Conservation (phyloP, 345 rosid species). For the Ceriops decandra region DNA sequence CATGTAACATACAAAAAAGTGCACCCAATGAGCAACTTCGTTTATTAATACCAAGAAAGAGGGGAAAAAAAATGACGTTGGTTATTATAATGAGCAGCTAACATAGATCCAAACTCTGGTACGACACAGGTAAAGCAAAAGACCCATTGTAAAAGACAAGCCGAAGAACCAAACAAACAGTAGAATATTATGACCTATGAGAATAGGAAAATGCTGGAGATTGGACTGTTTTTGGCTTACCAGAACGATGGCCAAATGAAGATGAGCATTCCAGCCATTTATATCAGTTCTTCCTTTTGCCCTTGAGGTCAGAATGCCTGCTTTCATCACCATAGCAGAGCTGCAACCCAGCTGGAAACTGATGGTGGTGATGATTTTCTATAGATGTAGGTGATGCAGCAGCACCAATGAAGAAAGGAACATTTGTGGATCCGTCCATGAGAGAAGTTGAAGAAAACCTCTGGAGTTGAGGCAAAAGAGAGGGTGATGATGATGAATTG, state of each 20-base stretch:
- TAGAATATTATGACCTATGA: background rate
- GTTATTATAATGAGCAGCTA: background rate
- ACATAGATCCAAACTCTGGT: background rate
- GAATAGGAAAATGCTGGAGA: background rate
- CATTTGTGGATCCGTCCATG: conserved; percentile 46
- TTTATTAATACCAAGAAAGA: background rate
- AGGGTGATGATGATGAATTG: conserved; percentile 67
- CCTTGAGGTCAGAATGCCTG: conserved; percentile 72
- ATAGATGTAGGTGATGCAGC: conserved; percentile 31
- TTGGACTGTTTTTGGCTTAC: background rate
- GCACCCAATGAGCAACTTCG: conserved; percentile 3
- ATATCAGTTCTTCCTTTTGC: conserved; percentile 65
- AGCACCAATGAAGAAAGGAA: conserved; percentile 70
- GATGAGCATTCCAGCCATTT: background rate
- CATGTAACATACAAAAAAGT: background rate
- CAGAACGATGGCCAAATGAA: conserved; percentile 19
- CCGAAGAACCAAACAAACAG: background rate
- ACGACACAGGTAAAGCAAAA: conserved; percentile 1
- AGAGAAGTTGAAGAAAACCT: conserved; percentile 45
- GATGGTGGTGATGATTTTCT: conserved; percentile 68
- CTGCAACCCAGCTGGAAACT: conserved; percentile 67
- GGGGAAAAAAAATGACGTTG: background rate
- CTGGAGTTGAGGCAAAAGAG: conserved; percentile 67
- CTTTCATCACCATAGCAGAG: conserved; percentile 72
- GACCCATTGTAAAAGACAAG: background rate